These are phyloP conservation scores for Phytophthora pini DNA, from an alignment of 352 stramenopile genomes.

Conservation along the genomic window DNA sequence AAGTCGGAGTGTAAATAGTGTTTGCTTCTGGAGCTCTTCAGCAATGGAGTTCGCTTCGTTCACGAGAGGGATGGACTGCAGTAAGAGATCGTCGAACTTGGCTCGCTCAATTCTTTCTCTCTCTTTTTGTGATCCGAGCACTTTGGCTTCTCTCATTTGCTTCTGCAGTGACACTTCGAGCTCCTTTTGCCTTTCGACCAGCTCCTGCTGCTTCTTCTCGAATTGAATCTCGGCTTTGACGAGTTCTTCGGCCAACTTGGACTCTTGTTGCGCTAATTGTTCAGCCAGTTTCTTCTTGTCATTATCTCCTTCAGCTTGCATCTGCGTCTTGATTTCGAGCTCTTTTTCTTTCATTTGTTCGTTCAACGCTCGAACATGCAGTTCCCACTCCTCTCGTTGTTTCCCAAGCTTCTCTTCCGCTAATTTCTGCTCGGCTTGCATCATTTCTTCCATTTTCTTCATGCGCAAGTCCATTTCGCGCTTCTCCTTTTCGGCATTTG, in stretches of 20 bases:
- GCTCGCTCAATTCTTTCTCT: conserved; percentile 71
- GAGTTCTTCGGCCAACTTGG: conserved; percentile 79
- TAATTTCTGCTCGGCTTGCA: conserved; percentile 58
- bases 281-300: conserved; percentile 80
- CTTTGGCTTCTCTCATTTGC: conserved; percentile 82
- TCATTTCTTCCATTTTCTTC: conserved; percentile 79
- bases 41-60: conserved; percentile 90
- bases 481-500: conserved; percentile 70
- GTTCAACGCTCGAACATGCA: conserved; percentile 68
- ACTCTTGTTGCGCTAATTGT: conserved; percentile 76
- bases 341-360: conserved; percentile 82
- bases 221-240: conserved; percentile 80
- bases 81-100: conserved; percentile 82
- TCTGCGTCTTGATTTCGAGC: conserved; percentile 72
- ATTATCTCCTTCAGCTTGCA: conserved; percentile 75
- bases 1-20: conserved; percentile 73
- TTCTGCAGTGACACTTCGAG: conserved; percentile 77
- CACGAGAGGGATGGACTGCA: conserved; percentile 80
- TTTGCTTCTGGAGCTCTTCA: conserved; percentile 77
- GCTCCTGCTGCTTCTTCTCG: conserved; percentile 76
- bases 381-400: conserved; percentile 78
- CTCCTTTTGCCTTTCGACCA: conserved; percentile 69
- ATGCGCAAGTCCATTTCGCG: conserved; percentile 78
- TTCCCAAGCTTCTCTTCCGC: conserved; percentile 70
- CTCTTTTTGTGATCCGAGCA: conserved; percentile 74